Base-by-base conservation (phyloP, 2,329 filamentous ascomycete genomes). In the Blastomyces parvus region DNA sequence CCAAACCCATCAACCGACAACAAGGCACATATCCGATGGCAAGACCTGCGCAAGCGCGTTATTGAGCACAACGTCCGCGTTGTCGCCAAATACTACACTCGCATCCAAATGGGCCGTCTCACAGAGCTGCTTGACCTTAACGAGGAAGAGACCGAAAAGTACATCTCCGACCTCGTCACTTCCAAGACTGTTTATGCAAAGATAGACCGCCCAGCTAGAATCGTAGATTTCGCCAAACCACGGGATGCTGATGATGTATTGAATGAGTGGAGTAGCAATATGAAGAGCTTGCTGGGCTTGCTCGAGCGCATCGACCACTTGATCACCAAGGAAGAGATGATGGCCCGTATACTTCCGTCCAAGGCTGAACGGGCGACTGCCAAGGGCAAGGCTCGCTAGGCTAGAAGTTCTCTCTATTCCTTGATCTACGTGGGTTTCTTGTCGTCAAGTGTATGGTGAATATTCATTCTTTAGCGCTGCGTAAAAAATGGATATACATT, bases 281-380 rank as follows among this genome's bases (percentile, higher is more conserved):
- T 96, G 91, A 96, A 94, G 87, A 92, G 88, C 73, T 78, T 96
- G 70, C 79, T 96, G 68, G 91, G 90, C 13, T 79, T 93, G 62
- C 74, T 96, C 73, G 91, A 96, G 82, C 84, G 91, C 67, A 95
- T 99, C 66, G 94, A 99, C 74, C 94, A 99, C 77, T 82, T 99
- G 71, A 99, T 99, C 73, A 99, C 95, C 62, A 97, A 97, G 83
- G 94, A 99, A 79, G 94, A 99, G 83, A 99, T 99, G 94, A 99
- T 99, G 94, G 94, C 94, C 50, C 85, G 92, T 64, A 97, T 99
- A 71, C 88, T 94, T 76, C 90, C 90, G 1, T 69, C 74, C 33
- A 74, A 74, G 61, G 67, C 68, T 17, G 75, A 76, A 62, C 76
- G 74, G 70, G 42, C 25, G 27, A 59, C 40, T 11, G 68, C 69